Conservation (phyloP, 257 asterid species). For the Mitragyna speciosa region DNA sequence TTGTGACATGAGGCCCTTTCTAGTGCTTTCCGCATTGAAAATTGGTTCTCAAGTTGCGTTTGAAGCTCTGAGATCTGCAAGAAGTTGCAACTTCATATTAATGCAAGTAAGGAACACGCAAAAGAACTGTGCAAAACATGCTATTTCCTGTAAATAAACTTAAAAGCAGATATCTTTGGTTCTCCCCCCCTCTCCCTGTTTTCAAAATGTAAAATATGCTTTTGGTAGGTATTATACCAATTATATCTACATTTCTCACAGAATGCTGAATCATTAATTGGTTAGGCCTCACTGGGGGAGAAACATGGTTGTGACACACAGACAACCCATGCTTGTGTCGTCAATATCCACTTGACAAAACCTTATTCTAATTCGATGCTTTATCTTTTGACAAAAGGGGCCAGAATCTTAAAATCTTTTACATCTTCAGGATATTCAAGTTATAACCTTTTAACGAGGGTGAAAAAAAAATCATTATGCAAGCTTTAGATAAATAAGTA, state of each 20-base stretch:
- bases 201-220: background rate
- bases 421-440: background rate
- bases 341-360: background rate
- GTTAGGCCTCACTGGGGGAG: background rate
- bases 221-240: background rate
- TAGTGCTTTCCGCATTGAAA: slow-evolving; percentile 42
- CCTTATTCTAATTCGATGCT: background rate
- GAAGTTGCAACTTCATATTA: background rate
- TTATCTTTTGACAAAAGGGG: background rate
- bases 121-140: background rate
- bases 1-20: slow-evolving; percentile 52
- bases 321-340: background rate
- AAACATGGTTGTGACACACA: background rate
- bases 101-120: slow-evolving; percentile 10
- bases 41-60: slow-evolving; percentile 58
- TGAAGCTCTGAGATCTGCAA: slow-evolving; percentile 57
- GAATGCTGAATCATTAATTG: background rate
- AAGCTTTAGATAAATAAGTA: background rate
- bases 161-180: background rate
- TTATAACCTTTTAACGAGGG: background rate
- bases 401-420: background rate
- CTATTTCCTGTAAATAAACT: background rate
- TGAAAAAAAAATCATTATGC: too few relatives aligned
- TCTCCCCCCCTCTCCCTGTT: too few relatives aligned
- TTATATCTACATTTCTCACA: background rate